Percentiles rank a stretch among this genome's conserved stretches.
Conservation (phyloP, 306 rosid genomes). For the Lagenaria siceraria region DNA sequence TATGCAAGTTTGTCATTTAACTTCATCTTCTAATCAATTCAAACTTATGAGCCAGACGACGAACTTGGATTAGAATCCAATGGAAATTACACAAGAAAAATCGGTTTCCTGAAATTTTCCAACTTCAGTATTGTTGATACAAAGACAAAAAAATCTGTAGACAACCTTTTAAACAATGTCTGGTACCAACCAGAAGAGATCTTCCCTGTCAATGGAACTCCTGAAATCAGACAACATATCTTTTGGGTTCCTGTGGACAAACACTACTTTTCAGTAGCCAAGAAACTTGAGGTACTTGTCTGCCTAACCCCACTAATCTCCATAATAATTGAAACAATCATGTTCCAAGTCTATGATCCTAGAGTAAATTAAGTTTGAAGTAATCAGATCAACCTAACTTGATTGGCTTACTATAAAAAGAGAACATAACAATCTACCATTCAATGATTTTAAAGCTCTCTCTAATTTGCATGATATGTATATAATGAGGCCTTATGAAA, state of each 20-base stretch:
- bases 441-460: background rate
- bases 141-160: slow-evolving; percentile 1
- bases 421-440: background rate
- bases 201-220: slow-evolving; percentile 44
- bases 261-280: slow-evolving; percentile 24
- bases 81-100: slow-evolving; percentile 46
- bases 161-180: slow-evolving; percentile 42
- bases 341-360: background rate
- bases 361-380: background rate
- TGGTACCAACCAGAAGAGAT: slow-evolving; percentile 76
- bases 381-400: background rate
- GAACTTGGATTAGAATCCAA: slow-evolving; percentile 32
- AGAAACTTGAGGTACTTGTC: slow-evolving; percentile 35
- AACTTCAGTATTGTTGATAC: slow-evolving; percentile 26
- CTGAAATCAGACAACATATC: slow-evolving; percentile 43
- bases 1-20: no score
- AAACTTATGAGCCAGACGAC: slow-evolving; percentile 12
- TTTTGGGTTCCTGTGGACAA: slow-evolving; percentile 57
- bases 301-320: background rate
- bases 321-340: background rate
- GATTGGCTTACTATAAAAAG: background rate
- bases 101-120: slow-evolving; percentile 38
- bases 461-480: background rate
- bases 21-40: background rate
- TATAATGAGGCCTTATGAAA: no score